Evolutionary conservation across 345 rosid species (phyloP), one percentile per base, ranked within the genome.

Genomic region (Moricandia arvensis): DNA sequence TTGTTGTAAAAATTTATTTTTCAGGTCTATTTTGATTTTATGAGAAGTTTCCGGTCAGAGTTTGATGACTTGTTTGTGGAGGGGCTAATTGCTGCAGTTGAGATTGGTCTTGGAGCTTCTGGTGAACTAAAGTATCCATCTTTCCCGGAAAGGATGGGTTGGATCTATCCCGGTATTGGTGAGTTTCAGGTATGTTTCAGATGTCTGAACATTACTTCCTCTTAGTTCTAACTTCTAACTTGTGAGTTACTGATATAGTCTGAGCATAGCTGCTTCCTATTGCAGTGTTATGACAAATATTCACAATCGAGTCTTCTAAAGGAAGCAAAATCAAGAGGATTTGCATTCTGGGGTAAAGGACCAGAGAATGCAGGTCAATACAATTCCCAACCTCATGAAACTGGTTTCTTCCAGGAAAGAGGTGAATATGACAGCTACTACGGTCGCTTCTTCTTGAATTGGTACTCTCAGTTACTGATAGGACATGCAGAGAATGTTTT

Each of bases 81-180:
- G 69, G 89, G 92, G 17, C 58, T 88, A 49, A 83, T 93, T 74
- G 67, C 91, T 79, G 90, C 90, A 1, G 64, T 93, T 66, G 98
- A 93, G 82, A 85, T 93, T 82, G 96, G 98, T 75, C 88, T 93
- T 81, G 97, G 98, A 82, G 83, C 96, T 18, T 87, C 91, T 66
- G 97, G 97, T 63, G 97, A 93, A 70, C 82, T 93, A 60, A 91
- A 81, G 86, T 93, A 88, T 62, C 98, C 98, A 72, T 85, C 96
- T 75, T 93, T 84, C 78, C 75, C 94, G 3, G 93, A 91, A 75
- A 86, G 94, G 68, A 80, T 88, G 89, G 97, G 96, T 41, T 93
- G 98, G 98, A 87, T 88, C 73, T 91, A 87, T 76, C 98, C 98
- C 55, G 98, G 98, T 75, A 85, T 93, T 73, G 97, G 98, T 82